Base-by-base conservation (phyloP, 495 filamentous ascomycete genomes). In the Usnea hakonensis region DNA sequence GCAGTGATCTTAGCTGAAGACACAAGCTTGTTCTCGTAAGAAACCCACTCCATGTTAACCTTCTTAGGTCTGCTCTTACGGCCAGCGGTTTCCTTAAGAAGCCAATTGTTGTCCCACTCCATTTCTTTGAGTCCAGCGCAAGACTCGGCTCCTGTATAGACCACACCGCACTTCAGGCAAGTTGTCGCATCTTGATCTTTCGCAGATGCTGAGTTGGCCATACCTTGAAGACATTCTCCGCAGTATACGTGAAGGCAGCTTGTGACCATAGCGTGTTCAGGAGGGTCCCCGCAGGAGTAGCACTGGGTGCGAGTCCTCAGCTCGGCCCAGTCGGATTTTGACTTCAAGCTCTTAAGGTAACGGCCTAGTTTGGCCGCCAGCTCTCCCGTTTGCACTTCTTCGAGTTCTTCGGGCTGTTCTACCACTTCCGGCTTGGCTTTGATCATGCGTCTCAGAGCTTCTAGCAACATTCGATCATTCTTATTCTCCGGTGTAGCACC, bases 221-320 rank as follows among this genome's bases (percentile, higher is more conserved):
- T 58, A n/a, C 32, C 37, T 0, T 62, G 19, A 19, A 79, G 75
- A 64, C 82, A 83, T 13, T 71, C 71, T 11, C 70, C 37, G 65
- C 81, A 85, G 54, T 79, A 81, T 1, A 80, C 56, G 53, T 85
- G 82, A 21, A 69, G 55, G 64, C 82, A 84, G 13, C 69, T 68
- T 0, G 79, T 81, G 13, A 82, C 56, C 2, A 70, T 65, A 4
- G 73, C 69, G 0, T 72, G 63, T 0, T 70, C 65, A 0, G 76
- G 71, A 1, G 48, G 8, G 2, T 67, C 26, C 0, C 56, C 35
- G 65, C 81, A 83, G 2, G 26, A 48, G 2, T 71, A 57, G 64
- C 81, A 83, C 8, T 60, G 55, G 0, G 57, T 67, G n/a, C 75
- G 71, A 13, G 69, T 50, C 11, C 67, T 66, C 5, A 68, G 60